Evolutionary conservation across 768 basidiomycete species (phyloP).

Genomic region (Phanerodontia chrysosporium): DNA sequence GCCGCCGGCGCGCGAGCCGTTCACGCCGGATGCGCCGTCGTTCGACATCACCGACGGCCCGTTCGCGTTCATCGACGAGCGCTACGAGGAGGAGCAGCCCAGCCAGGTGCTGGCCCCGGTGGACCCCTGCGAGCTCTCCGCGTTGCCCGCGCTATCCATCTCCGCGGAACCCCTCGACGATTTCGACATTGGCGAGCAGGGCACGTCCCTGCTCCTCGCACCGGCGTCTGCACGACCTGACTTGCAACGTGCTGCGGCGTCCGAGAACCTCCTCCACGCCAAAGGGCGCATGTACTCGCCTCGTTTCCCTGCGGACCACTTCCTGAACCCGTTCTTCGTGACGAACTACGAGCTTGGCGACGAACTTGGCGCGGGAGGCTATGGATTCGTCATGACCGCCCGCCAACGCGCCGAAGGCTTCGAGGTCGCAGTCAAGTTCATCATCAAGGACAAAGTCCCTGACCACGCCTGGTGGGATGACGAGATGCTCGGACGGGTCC

Average conservation of each 20-base stretch:
- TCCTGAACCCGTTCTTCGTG: slow-evolving; percentile 57
- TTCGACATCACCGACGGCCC: slow-evolving; percentile 2
- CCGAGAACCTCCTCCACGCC: slow-evolving; percentile 10
- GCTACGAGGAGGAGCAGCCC: slow-evolving; percentile 10
- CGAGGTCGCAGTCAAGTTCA: slow-evolving; percentile 94
- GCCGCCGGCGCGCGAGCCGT: slow-evolving; percentile 17
- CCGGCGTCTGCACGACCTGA: background rate
- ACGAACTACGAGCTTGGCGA: slow-evolving; percentile 59
- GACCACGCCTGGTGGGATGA: slow-evolving; percentile 63
- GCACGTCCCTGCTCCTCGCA: slow-evolving; percentile 15
- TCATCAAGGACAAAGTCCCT: slow-evolving; percentile 70
- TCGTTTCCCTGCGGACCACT: slow-evolving; percentile 59
- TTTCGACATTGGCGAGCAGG: slow-evolving; percentile 6
- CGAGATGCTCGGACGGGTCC: slow-evolving; percentile 57
- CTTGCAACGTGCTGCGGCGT: background rate
- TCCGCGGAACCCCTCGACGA: slow-evolving; percentile 15
- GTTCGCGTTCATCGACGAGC: slow-evolving; percentile 13
- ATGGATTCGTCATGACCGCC: slow-evolving; percentile 93
- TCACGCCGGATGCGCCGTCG: background rate
- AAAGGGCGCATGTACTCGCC: slow-evolving; percentile 36
- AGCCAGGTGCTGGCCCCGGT: slow-evolving; percentile 7
- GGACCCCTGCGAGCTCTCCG: slow-evolving; percentile 11
- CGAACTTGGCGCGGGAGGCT: slow-evolving; percentile 87
- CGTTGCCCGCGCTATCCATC: slow-evolving; percentile 22
- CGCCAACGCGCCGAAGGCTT: slow-evolving; percentile 49